phyloP scores from a whole-genome alignment of 2,329 filamentous ascomycete species.

The Aspergillus calidoustus region DNA sequence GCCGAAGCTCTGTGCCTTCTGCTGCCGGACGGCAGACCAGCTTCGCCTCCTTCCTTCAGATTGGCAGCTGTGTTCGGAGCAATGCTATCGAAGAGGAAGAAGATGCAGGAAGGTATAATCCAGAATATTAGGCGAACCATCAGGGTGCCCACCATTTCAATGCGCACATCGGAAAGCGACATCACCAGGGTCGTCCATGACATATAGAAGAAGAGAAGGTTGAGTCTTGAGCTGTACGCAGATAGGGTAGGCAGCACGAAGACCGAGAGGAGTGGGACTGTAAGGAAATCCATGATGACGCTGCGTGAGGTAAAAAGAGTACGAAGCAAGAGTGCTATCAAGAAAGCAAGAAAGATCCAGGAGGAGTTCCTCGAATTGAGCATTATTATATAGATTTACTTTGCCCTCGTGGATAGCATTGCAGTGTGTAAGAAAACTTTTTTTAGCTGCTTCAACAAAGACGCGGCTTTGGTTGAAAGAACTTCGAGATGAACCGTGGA shows the following conservation, averaged over 20 bases:
- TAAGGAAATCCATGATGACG: constrained; percentile 55
- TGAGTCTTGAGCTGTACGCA: constrained; percentile 78
- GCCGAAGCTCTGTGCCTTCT: constrained; percentile 45
- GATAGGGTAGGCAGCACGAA: constrained; percentile 48
- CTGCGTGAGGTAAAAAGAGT: neutral
- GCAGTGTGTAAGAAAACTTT: neutral
- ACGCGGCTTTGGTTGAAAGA: neutral
- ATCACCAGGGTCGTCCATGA: constrained; percentile 85
- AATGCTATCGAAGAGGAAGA: constrained; percentile 72
- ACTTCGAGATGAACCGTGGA: neutral
- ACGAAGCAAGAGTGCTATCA: neutral
- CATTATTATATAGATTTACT: neutral
- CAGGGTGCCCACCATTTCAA: constrained; percentile 74
- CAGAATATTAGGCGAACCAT: constrained; percentile 72
- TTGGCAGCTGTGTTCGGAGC: constrained; percentile 70
- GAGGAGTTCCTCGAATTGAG: neutral
- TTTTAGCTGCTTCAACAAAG: neutral
- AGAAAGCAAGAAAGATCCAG: neutral
- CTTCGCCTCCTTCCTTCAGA: constrained; percentile 69
- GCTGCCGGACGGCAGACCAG: constrained; percentile 52
- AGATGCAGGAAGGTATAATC: constrained; percentile 72
- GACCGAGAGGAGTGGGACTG: constrained; percentile 35
- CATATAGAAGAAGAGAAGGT: constrained; percentile 86
- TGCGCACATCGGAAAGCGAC: constrained; percentile 72
- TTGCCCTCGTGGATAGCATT: neutral